Percentiles rank a stretch among this genome's conserved stretches.
Conservation (phyloP, 2,329 filamentous ascomycete genomes). For the Atkinsonella texensis region DNA sequence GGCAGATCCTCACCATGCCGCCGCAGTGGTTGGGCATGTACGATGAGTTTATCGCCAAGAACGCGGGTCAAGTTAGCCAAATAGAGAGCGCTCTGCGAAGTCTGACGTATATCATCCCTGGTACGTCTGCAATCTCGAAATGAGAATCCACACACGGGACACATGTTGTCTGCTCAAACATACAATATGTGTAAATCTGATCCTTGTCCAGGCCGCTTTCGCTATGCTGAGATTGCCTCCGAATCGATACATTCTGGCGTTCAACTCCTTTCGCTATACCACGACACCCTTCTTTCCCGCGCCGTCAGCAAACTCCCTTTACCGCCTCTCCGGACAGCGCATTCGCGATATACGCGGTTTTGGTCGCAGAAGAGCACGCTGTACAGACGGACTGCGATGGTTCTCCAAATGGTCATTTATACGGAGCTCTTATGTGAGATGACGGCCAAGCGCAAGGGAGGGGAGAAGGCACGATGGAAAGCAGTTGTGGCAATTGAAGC, state of each 20-base stretch:
- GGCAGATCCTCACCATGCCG: constrained; percentile 22
- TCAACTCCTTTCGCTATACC: constrained; percentile 82
- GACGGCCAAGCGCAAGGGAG: constrained; percentile 77
- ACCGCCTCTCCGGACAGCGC: constrained; percentile 42
- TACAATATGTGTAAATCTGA: not conserved
- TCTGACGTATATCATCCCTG: constrained; percentile 90
- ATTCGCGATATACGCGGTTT: constrained; percentile 55
- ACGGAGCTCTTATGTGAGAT: constrained; percentile 97
- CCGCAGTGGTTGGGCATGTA: constrained; percentile 61
- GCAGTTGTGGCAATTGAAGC: constrained; percentile 75
- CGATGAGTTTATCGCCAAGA: constrained; percentile 87
- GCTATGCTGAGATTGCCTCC: constrained; percentile 88
- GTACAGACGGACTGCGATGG: constrained; percentile 70
- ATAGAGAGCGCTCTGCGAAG: constrained; percentile 89
- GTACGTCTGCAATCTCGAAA: constrained; percentile 23
- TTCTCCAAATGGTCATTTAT: constrained; percentile 84
- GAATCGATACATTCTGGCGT: constrained; percentile 84
- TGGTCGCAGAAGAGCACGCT: constrained; percentile 52
- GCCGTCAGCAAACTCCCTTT: constrained; percentile 46
- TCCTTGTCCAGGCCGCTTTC: constrained; percentile 51
- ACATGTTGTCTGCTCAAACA: no score
- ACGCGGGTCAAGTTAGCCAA: constrained; percentile 84
- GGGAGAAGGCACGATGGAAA: constrained; percentile 70
- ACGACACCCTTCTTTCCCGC: constrained; percentile 71
- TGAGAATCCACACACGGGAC: no score